Base-by-base conservation (phyloP, 169 alveolate species). In the Fabrea salina region DNA sequence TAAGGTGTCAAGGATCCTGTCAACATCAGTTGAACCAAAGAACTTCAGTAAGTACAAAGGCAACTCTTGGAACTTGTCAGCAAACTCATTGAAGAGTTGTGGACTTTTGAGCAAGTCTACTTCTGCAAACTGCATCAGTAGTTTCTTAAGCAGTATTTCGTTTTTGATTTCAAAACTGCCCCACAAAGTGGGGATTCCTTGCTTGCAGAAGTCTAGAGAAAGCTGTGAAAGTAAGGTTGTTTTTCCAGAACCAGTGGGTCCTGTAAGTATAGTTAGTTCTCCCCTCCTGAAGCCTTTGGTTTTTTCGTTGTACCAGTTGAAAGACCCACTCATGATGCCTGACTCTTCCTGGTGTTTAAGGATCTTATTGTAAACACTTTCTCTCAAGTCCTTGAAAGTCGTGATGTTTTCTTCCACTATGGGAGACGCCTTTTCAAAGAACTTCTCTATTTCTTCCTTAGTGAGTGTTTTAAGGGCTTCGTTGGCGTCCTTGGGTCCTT, bases 221-320 rank as follows among this genome's bases (percentile, higher is more conserved):
- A 95, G 76, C 75, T 97, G 97, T 16, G 98, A 93, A 25, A 97
- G 85, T 5, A 96, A 90, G 1, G 99, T 97, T 2, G 99, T 97
- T 89, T 97, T 97, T 53, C 99, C 99, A n/a, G 95, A 89, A 8
- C 99, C 99, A 11, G 99, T 96, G 1, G 97, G 92, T n/a, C 99
- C 99, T 8, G 99, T 97, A 88, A 98, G 88, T 27, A 97, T 88
- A 16, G 98, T 90, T 72, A 97, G 75, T 76, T 97, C 99, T 37
- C 99, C 99, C 70, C 88, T 83, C 47, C 99, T 87, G 57, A 95
- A 91, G 22, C 99, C 99, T 74, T 91, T 91, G 61, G 93, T 74
- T 5, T 76, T 78, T n/a, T 78, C 50, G 56, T 91, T 91, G 80
- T 43, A 91, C 32, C 85, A 85, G 4, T 82, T 50, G 50, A 91